Evolutionary conservation across 331 rosid species (phyloP), one percentile per base, ranked within the genome.

Genomic region (Spiraea crenata): DNA sequence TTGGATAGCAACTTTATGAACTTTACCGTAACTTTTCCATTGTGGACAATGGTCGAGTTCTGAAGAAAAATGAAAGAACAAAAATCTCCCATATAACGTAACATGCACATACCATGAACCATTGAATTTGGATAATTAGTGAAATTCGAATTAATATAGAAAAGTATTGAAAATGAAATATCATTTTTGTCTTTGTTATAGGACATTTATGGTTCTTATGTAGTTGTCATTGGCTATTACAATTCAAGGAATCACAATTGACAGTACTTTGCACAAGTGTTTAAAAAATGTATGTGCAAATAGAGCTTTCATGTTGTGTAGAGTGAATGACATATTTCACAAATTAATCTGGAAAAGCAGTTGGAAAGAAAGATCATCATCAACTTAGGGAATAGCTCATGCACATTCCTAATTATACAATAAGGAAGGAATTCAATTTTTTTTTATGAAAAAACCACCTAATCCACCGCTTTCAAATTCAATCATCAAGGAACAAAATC

Each of bases 401-500:
- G 44, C 25, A 37, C 48, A 55, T 41, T 40, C 46, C 66, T 2
- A 38, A 39, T n/a, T 3, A 15, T 38, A 58, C 66, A 38, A 34
- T 9, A 35, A 35, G 63, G 0, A 58, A 35, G 37, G 66, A 14
- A 40, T 42, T 61, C 14, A 61, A 61, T 3, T 40, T n/a, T 16
- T 16, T 17, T 61, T 39, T n/a, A 38, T 6, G 3, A 20, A 7
- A 57, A 69, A 14, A 40, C 31, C 34, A 42, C 42, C 44, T 56
- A 56, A 69, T 44, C 65, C 74, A 69, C 17, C 9, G 8, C 41
- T 55, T 69, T 2, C 7, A 41, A 38, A 69, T 69, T 54, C 63
- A 25, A 69, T 69, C 74, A 55, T 69, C 74, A 42, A 55, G n/a
- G 59, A 42, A 31, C 25, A 55, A 52, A 8, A 19, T 42, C 31